A percentile compares a stretch with the other conserved stretches of the same genome.
Conservation (phyloP, 1,139 yeast species). For the Pneumocystis carinii region DNA sequence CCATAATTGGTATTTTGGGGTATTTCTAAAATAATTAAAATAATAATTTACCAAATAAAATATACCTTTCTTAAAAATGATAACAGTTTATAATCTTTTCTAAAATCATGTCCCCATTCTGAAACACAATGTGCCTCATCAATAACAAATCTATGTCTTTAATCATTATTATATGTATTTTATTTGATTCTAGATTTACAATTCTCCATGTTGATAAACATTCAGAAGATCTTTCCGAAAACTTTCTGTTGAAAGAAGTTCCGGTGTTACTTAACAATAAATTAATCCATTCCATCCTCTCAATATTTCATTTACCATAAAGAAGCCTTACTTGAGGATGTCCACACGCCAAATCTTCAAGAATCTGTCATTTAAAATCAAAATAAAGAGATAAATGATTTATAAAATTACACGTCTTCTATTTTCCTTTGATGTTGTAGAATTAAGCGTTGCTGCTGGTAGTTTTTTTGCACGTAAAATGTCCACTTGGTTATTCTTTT, state of each 20-base stretch:
- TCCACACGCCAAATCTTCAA: slow-evolving; percentile 16
- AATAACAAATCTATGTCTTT: slow-evolving; percentile 42
- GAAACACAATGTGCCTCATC: slow-evolving; percentile 91
- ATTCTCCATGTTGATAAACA: slow-evolving; percentile 11
- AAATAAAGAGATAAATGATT: neutral
- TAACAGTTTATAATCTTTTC: slow-evolving; percentile 70
- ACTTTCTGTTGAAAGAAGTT: slow-evolving; percentile 24
- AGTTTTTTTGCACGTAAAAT: slow-evolving; percentile 47
- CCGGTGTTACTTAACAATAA: slow-evolving; percentile 46
- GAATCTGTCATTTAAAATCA: slow-evolving; percentile 5
- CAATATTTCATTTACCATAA: slow-evolving; percentile 25
- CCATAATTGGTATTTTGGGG: slow-evolving; percentile 70
- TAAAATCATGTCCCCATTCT: slow-evolving; percentile 83
- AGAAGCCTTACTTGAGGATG: slow-evolving; percentile 31
- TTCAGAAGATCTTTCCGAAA: slow-evolving; percentile 17
- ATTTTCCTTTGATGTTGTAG: slow-evolving; percentile 13
- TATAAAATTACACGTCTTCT: slow-evolving; percentile 8
- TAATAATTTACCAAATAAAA: slow-evolving; percentile 13
- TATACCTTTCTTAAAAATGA: slow-evolving; percentile 48
- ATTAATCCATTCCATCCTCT: neutral
- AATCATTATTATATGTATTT: neutral
- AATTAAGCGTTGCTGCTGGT: slow-evolving; percentile 36
- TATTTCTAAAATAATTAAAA: neutral
- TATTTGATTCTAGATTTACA: slow-evolving; percentile 6
- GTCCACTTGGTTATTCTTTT: slow-evolving; percentile 50